These are phyloP conservation scores for Chimonanthus salicifolius DNA, from an alignment of 164 flowering plant genomes.

Conservation along the genomic window DNA sequence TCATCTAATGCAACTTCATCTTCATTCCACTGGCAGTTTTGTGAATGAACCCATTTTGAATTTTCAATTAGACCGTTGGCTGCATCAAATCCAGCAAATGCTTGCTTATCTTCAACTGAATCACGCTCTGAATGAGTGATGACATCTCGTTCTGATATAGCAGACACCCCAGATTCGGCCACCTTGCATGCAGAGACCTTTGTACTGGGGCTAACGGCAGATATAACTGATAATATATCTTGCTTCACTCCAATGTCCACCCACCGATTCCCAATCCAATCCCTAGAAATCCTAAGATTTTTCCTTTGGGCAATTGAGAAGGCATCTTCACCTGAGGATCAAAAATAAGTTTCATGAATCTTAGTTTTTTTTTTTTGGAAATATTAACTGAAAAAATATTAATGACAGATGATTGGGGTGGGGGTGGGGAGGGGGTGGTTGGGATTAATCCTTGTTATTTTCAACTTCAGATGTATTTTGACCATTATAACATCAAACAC, in stretches of 20 bases:
- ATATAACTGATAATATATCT: slow-evolving; percentile 42
- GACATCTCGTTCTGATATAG: slow-evolving; percentile 20
- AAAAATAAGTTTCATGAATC: not conserved
- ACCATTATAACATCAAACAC: too few species aligned
- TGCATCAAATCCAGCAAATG: slow-evolving; percentile 11
- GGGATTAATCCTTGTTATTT: too few species aligned
- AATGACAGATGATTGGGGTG: too few species aligned
- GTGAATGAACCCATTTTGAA: slow-evolving; percentile 10
- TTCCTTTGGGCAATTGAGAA: slow-evolving; percentile 37
- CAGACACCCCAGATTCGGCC: slow-evolving; percentile 29
- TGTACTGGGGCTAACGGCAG: slow-evolving; percentile 30
- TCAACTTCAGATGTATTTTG: too few species aligned
- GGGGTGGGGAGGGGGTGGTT: too few species aligned
- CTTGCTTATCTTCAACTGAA: slow-evolving; percentile 22
- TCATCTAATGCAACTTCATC: slow-evolving; percentile 19
- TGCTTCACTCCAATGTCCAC: slow-evolving; percentile 53
- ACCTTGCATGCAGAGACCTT: slow-evolving; percentile 42
- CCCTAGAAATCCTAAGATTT: slow-evolving; percentile 65
- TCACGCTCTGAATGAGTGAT: slow-evolving; percentile 19
- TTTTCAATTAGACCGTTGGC: slow-evolving; percentile 12
- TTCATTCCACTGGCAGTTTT: slow-evolving; percentile 21
- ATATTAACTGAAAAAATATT: too few species aligned
- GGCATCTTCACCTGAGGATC: slow-evolving; percentile 62
- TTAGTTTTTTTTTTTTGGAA: not conserved
- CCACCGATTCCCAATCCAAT: slow-evolving; percentile 74